Base-by-base conservation (phyloP, 2,329 filamentous ascomycete species). In the Ophiosphaerella korrae region DNA sequence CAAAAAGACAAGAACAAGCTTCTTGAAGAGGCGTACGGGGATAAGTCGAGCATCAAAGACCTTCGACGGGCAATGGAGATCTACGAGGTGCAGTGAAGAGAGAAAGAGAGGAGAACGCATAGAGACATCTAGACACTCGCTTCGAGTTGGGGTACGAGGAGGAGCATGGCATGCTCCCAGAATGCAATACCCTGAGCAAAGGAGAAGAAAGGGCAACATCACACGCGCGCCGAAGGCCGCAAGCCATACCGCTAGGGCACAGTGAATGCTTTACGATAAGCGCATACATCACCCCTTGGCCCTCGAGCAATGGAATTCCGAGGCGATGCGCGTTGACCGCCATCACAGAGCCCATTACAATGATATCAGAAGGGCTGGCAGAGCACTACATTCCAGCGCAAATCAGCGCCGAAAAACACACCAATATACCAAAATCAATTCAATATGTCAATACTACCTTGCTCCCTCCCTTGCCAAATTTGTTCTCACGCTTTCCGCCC, bases 1-100 rank as follows among this genome's bases (percentile, higher is more conserved):
- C 47, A 72, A 2, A 64, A 73, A 1, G 70, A 72, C 23, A 70
- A 62, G 44, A 76, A 77, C 46, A 64, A 65, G 40, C 62, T 70
- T 5, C 55, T 79, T n/a, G 74, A 78, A 71, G 75, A 79, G 32
- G 75, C 77, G 2, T 80, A 79, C 46, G 77, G 77, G 11, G 74
- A 75, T 45, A 74, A 77, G 53, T 71, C 69, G 11, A 77, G 71
- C 39, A 50, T 79, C 40, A 64, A 73, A 21, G 76, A 79, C 60
- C 58, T 80, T n/a, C 67, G 78, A 55, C 67, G 74, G 33, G 77
- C 77, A 13, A 65, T 79, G 62, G 68, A 77, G 31, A 65, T 74
- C 24, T 80, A 79, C 40, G 73, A 76, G 51, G 64, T 75, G 5
- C 72, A 73, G 58, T 78, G 63, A 71, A 38, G 16, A 41, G 7